Evolutionary conservation across 768 basidiomycete species (phyloP), one percentile per base, ranked within the genome.

Genomic region (Tubosaeta brunneosetosa): DNA sequence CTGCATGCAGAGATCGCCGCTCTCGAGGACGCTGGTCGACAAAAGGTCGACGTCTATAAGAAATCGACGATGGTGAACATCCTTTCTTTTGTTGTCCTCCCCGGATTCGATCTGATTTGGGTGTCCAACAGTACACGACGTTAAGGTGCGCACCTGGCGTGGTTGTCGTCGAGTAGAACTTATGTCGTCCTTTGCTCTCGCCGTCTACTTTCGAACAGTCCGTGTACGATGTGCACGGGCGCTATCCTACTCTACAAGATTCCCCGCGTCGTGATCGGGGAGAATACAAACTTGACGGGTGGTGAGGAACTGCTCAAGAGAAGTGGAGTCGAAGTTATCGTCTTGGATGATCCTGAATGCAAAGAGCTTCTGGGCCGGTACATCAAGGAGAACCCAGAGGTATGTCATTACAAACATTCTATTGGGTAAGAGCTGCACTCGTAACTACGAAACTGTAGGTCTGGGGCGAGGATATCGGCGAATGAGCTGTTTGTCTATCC

Each of bases 161-260:
- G 11, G 9, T 44, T 16, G 31, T 26, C 16, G 10, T 22, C n/a
- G 37, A 13, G 19, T 40, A 22, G 9, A 19, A 13, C 38, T 26
- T 43, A 16, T 36, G 11, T 8, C 11, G 3, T 25, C 16, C 40
- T n/a, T 17, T 33, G 31, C 17, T 4, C 38, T 25, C 12, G 19
- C 19, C 10, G 19, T 26, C 31, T 34, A 31, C 13, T 27, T 29
- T 38, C n/a, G 25, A 36, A 14, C 25, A 80, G 80, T 41, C 85
- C 85, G 2, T 86, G 85, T 59, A 75, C 70, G 48, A 84, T 85
- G 85, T 86, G 85, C 59, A 74, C 78, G 1, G 84, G 83, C 8
- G 78, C 83, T 1, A 79, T 83, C 25, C 53, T 82, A n/a, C 70
- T 85, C 10, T 85, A 83, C 67, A 77, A 78, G 43, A 84, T 86